Conservation (phyloP, 345 rosid genomes). For the Psidium guajava region DNA sequence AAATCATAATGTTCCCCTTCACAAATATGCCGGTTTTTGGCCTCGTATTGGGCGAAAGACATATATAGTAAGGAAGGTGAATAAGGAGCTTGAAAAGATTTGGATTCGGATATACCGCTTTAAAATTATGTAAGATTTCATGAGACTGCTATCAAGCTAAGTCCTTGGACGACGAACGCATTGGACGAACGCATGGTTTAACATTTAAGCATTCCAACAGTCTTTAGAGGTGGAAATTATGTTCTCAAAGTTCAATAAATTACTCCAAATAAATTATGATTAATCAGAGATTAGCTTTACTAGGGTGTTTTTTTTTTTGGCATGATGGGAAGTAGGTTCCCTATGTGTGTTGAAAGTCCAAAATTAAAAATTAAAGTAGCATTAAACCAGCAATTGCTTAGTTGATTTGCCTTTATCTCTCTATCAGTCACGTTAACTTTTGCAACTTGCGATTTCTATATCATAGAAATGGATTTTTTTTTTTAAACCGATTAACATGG, state of each 20-base stretch:
- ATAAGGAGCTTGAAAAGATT: too few species aligned
- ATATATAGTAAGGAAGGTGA: background rate
- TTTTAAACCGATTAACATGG: background rate
- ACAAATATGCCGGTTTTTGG: fast-evolving
- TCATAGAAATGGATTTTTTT: background rate
- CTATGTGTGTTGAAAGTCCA: background rate
- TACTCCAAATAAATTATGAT: background rate
- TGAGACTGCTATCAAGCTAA: background rate
- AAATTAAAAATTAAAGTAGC: background rate
- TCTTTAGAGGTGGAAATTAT: background rate
- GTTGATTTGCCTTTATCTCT: background rate
- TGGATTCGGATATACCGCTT: background rate
- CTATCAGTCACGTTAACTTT: background rate
- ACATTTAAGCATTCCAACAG: background rate
- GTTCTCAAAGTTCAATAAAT: background rate
- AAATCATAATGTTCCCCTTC: background rate
- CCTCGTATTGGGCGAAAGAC: background rate
- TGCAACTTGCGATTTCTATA: background rate
- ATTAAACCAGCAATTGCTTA: background rate
- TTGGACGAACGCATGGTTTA: background rate
- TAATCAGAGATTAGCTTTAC: background rate
- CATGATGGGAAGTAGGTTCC: background rate
- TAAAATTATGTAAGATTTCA: background rate
- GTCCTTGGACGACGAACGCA: background rate
- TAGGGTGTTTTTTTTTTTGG: too few species aligned